Conservation (phyloP, 1,284 basidiomycete species). For the Cryptococcus depauperatus region DNA sequence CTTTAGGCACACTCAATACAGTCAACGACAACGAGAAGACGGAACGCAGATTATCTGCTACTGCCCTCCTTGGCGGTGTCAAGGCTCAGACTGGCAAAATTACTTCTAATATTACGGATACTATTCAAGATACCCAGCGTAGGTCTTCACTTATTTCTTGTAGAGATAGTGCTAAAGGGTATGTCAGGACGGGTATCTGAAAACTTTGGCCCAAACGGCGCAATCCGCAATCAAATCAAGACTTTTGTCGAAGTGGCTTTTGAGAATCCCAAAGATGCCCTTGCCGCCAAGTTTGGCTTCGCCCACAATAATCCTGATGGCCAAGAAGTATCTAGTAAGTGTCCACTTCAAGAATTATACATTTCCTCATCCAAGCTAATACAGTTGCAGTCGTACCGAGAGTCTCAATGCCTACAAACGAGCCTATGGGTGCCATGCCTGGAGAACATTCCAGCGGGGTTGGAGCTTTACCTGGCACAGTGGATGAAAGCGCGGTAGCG, state of each 20-base stretch:
- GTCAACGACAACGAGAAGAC: too few species aligned
- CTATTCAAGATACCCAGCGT: constrained; percentile 13
- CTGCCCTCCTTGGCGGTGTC: constrained; percentile 20
- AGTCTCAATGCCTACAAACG: constrained; percentile 24
- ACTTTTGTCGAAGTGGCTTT: constrained; percentile 3
- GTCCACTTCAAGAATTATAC: too few species aligned
- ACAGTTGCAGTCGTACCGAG: constrained; percentile 8
- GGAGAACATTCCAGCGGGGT: constrained; percentile 40
- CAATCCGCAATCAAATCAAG: constrained; percentile 9
- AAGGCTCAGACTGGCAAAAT: constrained; percentile 15
- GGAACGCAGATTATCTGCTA: constrained; percentile 13
- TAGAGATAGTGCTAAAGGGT: background rate
- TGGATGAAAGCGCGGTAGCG: constrained; percentile 44
- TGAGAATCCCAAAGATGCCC: background rate
- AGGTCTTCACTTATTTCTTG: background rate
- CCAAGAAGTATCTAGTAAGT: too few species aligned
- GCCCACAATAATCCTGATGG: background rate
- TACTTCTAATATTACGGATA: constrained; percentile 11
- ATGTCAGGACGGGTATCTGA: constrained; percentile 12
- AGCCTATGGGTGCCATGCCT: constrained; percentile 26
- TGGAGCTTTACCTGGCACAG: constrained; percentile 45
- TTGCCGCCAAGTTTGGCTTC: background rate
- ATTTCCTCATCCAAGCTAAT: too few species aligned
- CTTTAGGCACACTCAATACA: constrained; percentile 3
- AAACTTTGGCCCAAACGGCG: constrained; percentile 11